Evolutionary conservation across 2,329 filamentous ascomycete genomes (phyloP).

Genomic region (Ophiostoma sp.): DNA sequence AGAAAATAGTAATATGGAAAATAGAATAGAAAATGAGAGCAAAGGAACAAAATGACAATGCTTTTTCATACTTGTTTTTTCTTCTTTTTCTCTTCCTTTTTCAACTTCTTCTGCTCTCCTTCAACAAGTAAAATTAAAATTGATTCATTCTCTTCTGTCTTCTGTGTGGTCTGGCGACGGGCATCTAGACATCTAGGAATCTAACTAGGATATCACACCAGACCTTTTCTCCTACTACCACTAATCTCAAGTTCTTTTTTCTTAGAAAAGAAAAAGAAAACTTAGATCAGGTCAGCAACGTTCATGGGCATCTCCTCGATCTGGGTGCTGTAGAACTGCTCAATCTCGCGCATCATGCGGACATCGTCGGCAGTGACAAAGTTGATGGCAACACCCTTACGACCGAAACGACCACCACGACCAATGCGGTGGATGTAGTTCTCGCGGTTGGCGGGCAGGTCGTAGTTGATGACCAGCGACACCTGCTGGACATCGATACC

Average conservation of each 20-base stretch:
- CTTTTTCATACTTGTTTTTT: not conserved
- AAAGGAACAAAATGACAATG: not conserved
- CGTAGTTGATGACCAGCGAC: slow-evolving; percentile 99
- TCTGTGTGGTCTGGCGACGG: slow-evolving; percentile 10
- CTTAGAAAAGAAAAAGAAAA: not conserved
- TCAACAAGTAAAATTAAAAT: not conserved
- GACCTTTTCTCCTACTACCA: not conserved
- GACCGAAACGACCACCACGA: slow-evolving; percentile 98
- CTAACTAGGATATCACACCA: slow-evolving; percentile 8
- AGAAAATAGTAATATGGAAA: not conserved
- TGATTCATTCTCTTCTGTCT: slow-evolving; percentile 5
- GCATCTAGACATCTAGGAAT: slow-evolving; percentile 4
- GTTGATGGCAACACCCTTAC: slow-evolving; percentile 99
- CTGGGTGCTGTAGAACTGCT: slow-evolving; percentile 99
- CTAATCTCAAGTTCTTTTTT: no score
- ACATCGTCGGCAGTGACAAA: slow-evolving; percentile 99
- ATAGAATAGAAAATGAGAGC: not conserved
- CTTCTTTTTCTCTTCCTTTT: not conserved
- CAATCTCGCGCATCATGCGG: slow-evolving; percentile 99
- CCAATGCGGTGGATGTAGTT: slow-evolving; percentile 99
- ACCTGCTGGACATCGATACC: slow-evolving; percentile 99
- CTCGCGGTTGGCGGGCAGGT: slow-evolving; percentile 96
- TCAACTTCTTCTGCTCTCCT: not conserved
- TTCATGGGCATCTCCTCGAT: slow-evolving; percentile 99
- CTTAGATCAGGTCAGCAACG: slow-evolving; percentile 69